A percentile compares a stretch with the other conserved stretches of the same genome.
Evolutionary conservation across 768 basidiomycete genomes (phyloP).

Genomic region (Mycena capillaripes): DNA sequence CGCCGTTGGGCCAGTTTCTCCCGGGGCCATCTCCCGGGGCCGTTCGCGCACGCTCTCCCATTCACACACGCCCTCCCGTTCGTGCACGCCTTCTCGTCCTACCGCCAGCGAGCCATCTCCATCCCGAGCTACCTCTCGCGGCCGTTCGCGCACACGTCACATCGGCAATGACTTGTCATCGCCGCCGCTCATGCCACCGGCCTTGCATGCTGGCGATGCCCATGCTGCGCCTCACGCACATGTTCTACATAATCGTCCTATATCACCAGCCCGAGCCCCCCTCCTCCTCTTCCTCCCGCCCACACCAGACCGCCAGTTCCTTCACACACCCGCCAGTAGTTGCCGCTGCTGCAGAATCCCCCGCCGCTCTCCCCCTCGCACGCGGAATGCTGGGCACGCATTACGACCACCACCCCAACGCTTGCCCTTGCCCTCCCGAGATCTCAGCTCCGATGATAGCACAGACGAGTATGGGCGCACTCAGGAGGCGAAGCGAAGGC

Average conservation of each 20-base stretch:
- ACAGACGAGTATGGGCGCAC: slow-evolving; percentile 1
- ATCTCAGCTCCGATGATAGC: background rate
- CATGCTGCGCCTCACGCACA: background rate
- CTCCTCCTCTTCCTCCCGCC: background rate
- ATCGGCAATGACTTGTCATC: background rate
- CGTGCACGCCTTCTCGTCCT: too few relatives aligned
- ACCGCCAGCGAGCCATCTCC: background rate
- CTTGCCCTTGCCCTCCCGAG: background rate
- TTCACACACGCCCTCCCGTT: too few relatives aligned
- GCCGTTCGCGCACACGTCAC: background rate
- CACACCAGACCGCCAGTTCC: background rate
- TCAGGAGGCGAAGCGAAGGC: background rate
- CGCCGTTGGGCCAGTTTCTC: background rate
- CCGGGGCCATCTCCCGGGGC: background rate
- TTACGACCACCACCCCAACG: background rate
- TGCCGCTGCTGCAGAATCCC: too few relatives aligned
- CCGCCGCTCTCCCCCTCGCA: too few relatives aligned
- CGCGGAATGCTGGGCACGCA: background rate
- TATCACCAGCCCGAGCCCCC: background rate
- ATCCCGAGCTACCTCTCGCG: background rate
- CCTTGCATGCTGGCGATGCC: background rate
- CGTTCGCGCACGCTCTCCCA: background rate
- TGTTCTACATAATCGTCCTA: background rate
- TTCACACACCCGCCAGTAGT: too few relatives aligned
- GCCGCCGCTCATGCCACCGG: background rate